A percentile compares a stretch with the other conserved stretches of the same genome.
These are phyloP conservation scores for Malassezia arunalokei DNA, from an alignment of 1,284 basidiomycete species.

Conservation along the genomic window DNA sequence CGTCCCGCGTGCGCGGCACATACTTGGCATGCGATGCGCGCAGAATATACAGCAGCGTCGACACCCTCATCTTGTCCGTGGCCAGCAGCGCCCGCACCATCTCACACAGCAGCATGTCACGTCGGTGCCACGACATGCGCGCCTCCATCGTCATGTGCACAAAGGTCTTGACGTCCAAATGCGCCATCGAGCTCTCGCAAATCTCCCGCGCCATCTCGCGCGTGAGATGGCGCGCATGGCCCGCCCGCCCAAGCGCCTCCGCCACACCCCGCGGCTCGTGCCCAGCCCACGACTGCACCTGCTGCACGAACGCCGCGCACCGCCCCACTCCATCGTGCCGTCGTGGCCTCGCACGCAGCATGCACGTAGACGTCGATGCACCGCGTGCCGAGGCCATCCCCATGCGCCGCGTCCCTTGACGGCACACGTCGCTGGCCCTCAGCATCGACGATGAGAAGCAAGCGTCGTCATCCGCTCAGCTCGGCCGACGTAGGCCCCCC, in stretches of 20 bases:
- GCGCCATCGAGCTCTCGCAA: no score
- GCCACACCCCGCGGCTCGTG: no score
- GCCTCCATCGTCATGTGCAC: no score
- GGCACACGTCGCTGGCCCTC: background rate
- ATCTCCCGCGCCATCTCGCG: no score
- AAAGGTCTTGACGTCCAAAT: no score
- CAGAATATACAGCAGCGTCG: background rate
- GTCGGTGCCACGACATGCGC: background rate
- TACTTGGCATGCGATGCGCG: background rate
- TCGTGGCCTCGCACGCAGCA: background rate
- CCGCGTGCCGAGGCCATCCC: background rate
- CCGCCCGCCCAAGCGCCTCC: no score
- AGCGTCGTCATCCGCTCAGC: background rate
- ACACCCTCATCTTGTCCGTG: no score
- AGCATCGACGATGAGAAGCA: background rate
- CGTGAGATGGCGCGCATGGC: no score
- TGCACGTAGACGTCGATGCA: background rate
- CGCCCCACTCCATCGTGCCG: no score
- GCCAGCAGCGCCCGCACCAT: background rate
- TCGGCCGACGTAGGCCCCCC: no score
- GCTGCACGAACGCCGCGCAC: no score
- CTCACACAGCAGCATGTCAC: constrained; percentile 7
- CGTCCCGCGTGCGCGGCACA: constrained; percentile 1
- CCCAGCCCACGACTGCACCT: no score
- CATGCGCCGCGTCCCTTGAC: background rate